Evolutionary conservation across 202 grass and related monocot species (phyloP).

Genomic region (Saccharum hybrid): DNA sequence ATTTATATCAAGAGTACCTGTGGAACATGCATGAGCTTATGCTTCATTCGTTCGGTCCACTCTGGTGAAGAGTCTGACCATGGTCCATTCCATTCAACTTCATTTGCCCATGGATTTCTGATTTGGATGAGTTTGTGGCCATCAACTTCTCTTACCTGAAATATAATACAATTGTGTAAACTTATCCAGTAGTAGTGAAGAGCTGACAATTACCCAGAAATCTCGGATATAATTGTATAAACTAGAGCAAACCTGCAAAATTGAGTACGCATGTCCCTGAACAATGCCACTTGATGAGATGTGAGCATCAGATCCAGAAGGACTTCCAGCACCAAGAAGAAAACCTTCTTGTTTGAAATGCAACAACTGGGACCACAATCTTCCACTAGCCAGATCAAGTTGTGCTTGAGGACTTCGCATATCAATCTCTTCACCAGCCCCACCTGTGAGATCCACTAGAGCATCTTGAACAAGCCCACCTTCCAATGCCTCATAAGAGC

Average conservation of each 20-base stretch:
- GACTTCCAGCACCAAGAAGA: conserved; percentile 99
- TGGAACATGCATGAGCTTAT: conserved; percentile 97
- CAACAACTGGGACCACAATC: conserved; percentile 95
- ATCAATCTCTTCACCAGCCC: conserved; percentile 99
- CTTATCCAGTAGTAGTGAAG: conserved; percentile 2
- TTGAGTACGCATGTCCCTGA: conserved; percentile 98
- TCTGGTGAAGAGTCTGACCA: conserved; percentile 94
- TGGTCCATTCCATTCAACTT: conserved; percentile 98
- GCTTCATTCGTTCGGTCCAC: conserved; percentile 98
- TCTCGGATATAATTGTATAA: conserved; percentile 24
- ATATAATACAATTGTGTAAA: conserved; percentile 37
- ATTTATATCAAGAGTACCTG: conserved; percentile 63
- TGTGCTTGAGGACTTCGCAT: conserved; percentile 93
- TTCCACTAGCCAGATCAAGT: conserved; percentile 95
- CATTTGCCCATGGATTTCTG: conserved; percentile 98
- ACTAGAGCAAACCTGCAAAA: conserved; percentile 81
- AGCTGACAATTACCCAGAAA: conserved; percentile 16
- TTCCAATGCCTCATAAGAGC: conserved; percentile 96
- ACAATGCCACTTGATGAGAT: conserved; percentile 99
- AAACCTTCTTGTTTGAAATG: conserved; percentile 98
- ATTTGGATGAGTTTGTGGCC: conserved; percentile 98
- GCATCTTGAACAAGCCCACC: conserved; percentile 99
- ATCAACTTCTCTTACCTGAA: conserved; percentile 96
- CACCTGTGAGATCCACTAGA: conserved; percentile 95
- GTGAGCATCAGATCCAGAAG: conserved; percentile 94